Evolutionary conservation across 2,329 filamentous ascomycete species (phyloP).

Genomic region (Elsinoe arachidis): DNA sequence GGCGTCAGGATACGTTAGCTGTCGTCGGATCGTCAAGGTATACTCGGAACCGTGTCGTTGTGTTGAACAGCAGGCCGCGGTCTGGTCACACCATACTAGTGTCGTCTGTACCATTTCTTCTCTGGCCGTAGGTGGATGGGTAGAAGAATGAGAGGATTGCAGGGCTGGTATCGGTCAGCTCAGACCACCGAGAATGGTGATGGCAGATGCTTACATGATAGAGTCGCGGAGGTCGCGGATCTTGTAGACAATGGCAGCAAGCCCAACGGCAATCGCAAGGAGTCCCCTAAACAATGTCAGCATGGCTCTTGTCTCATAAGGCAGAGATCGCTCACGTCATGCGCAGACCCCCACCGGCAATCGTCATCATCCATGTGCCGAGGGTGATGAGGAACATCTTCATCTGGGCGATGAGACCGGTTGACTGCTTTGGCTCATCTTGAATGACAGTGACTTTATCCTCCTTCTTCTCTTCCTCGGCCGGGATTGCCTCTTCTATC

Average conservation of each 20-base stretch:
- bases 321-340: not conserved
- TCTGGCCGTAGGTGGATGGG: constrained; percentile 6
- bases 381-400: constrained; percentile 13
- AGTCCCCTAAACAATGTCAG: not conserved
- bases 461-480: constrained; percentile 10
- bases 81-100: constrained; percentile 13
- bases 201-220: constrained; percentile 3
- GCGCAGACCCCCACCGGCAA: constrained; percentile 7
- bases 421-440: not conserved
- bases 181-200: not conserved
- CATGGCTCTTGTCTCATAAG: not conserved
- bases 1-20: constrained; percentile 4
- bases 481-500: constrained; percentile 11
- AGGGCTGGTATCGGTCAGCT: constrained; percentile 9
- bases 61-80: not conserved
- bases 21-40: not conserved
- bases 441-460: not conserved
- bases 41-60: constrained; percentile 12
- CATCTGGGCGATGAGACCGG: constrained; percentile 4
- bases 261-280: constrained; percentile 8
- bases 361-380: constrained; percentile 10
- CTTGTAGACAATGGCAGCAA: constrained; percentile 12
- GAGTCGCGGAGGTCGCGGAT: constrained; percentile 10
- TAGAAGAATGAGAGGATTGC: constrained; percentile 11
- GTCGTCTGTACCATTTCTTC: constrained; percentile 11